These are phyloP conservation scores for Colletotrichum viniferum DNA, from an alignment of 2,329 filamentous ascomycete species.

Conservation along the genomic window DNA sequence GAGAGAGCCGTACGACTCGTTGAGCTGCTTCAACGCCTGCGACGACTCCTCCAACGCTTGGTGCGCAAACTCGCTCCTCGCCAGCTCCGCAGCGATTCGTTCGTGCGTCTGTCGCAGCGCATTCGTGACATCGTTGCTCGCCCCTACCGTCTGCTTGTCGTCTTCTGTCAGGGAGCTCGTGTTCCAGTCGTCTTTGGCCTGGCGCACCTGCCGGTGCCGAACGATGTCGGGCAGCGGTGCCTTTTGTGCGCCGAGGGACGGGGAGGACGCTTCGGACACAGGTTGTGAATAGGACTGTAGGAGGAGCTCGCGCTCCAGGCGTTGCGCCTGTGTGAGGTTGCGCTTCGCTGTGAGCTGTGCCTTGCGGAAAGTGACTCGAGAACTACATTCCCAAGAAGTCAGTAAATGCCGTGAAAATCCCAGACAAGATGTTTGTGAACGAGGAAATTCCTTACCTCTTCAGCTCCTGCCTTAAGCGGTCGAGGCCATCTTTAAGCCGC, in stretches of 20 bases:
- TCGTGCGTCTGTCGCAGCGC: constrained; percentile 86
- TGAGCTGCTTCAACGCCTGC: constrained; percentile 78
- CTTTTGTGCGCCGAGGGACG: constrained; percentile 26
- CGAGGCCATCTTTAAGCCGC: constrained; percentile 69
- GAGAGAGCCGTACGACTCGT: constrained; percentile 80
- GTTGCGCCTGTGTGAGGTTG: constrained; percentile 74
- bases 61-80: constrained; percentile 86
- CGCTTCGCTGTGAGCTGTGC: constrained; percentile 82
- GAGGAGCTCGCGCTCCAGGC: constrained; percentile 77
- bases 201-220: constrained; percentile 31
- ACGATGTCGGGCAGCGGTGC: constrained; percentile 20
- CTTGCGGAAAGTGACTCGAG: constrained; percentile 74
- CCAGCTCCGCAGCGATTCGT: constrained; percentile 83
- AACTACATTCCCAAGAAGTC: constrained; percentile 35
- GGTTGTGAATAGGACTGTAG: constrained; percentile 66
- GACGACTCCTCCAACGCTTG: constrained; percentile 87
- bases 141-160: constrained; percentile 74
- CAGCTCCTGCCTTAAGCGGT: constrained; percentile 72
- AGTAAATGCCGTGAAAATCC: constrained; percentile 22
- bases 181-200: constrained; percentile 22
- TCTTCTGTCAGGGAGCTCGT: constrained; percentile 58
- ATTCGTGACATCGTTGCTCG: constrained; percentile 82
- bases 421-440: background rate
- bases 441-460: constrained; percentile 57
- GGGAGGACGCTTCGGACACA: constrained; percentile 35